A percentile compares a stretch with the other conserved stretches of the same genome.
Evolutionary conservation across 73 alveolate species (phyloP).

Genomic region (Symbiodinium pilosum): DNA sequence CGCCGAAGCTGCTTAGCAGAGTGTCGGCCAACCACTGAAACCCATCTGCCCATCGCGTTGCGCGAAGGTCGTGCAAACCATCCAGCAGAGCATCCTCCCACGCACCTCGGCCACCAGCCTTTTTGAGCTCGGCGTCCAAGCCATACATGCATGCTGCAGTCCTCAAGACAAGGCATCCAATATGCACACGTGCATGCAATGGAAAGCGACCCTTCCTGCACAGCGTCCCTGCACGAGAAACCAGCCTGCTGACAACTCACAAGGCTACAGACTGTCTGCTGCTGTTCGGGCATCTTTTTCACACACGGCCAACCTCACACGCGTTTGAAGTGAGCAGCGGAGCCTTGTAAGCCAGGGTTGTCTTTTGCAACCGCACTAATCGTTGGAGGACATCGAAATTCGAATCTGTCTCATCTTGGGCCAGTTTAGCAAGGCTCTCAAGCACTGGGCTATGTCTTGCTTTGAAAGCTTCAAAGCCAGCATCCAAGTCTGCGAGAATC

Average conservation of each 20-base stretch:
- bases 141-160: conserved; percentile 74
- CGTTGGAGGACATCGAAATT: neutral
- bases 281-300: neutral
- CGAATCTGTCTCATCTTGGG: neutral
- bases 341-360: neutral
- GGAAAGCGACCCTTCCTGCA: neutral
- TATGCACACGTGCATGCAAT: neutral
- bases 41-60: conserved; percentile 1
- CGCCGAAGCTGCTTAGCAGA: neutral
- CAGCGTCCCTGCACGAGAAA: no score
- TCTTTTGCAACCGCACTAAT: conserved; percentile 31
- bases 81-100: conserved; percentile 31
- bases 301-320: neutral
- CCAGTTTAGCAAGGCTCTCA: conserved; percentile 29
- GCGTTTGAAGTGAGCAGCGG: neutral
- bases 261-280: neutral
- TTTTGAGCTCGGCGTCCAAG: conserved; percentile 32
- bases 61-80: conserved; percentile 26
- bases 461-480: conserved; percentile 16
- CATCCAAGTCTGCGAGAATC: conserved; percentile 14
- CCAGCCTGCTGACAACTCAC: neutral
- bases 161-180: neutral
- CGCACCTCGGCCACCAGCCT: conserved; percentile 52
- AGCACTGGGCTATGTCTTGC: conserved; percentile 28
- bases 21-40: conserved; percentile 9